Evolutionary conservation across 176 grass and related monocot genomes (phyloP).

Genomic region (Triticum monococcum): DNA sequence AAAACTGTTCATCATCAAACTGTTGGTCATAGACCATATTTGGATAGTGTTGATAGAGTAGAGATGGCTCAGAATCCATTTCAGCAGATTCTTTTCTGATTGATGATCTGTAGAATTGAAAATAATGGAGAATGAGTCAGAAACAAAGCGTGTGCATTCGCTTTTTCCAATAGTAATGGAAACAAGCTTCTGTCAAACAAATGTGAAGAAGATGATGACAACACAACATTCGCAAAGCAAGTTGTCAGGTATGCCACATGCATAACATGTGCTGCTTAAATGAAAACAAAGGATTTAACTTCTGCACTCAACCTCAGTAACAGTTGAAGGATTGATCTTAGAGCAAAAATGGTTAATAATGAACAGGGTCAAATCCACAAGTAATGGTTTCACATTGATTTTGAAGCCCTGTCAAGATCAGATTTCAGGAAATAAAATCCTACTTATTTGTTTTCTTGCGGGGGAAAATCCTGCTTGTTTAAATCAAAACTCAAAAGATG

Average conservation of each 20-base stretch:
- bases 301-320: not conserved
- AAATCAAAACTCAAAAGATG: not conserved
- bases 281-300: constrained; percentile 6
- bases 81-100: constrained; percentile 37
- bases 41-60: constrained; percentile 39
- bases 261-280: constrained; percentile 9
- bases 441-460: not conserved
- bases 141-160: constrained; percentile 19
- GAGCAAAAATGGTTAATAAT: not conserved
- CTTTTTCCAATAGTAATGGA: constrained; percentile 7
- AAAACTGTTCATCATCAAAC: constrained; percentile 48
- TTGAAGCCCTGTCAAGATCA: not conserved
- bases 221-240: not conserved
- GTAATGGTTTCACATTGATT: constrained; percentile 6
- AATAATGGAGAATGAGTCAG: constrained; percentile 12
- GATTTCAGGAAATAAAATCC: not conserved
- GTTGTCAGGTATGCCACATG: constrained; percentile 8
- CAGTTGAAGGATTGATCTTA: not conserved
- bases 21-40: constrained; percentile 40
- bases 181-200: constrained; percentile 26
- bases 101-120: constrained; percentile 49
- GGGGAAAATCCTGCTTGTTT: not conserved
- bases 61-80: constrained; percentile 44
- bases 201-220: constrained; percentile 21
- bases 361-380: not conserved